Percentiles rank a stretch among this genome's conserved stretches.
Conservation (phyloP, 495 filamentous ascomycete species). For the Ramalina intermedia region DNA sequence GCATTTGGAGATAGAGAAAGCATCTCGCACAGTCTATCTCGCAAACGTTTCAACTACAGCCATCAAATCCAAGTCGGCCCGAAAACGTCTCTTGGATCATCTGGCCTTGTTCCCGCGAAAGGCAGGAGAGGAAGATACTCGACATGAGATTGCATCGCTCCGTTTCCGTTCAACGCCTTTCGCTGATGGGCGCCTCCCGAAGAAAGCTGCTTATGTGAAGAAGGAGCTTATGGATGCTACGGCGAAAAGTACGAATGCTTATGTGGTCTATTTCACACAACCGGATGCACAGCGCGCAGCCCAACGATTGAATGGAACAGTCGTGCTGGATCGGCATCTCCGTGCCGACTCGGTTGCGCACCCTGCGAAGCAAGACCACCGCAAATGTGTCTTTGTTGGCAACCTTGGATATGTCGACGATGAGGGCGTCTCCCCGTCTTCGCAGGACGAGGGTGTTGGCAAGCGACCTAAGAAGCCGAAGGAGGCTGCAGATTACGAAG, state of each 20-base stretch:
- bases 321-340: slow-evolving; percentile 77
- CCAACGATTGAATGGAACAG: slow-evolving; percentile 63
- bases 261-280: slow-evolving; percentile 67
- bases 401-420: slow-evolving; percentile 93
- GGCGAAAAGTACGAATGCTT: slow-evolving; percentile 87
- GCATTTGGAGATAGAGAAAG: slow-evolving; percentile 59
- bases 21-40: slow-evolving; percentile 80
- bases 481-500: slow-evolving; percentile 77
- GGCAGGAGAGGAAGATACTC: slow-evolving; percentile 27
- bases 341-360: slow-evolving; percentile 83
- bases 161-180: slow-evolving; percentile 90
- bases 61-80: slow-evolving; percentile 64
- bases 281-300: slow-evolving; percentile 63
- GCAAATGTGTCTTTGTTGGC: slow-evolving; percentile 89
- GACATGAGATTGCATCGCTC: slow-evolving; percentile 70
- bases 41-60: slow-evolving; percentile 76
- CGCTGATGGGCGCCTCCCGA: slow-evolving; percentile 55
- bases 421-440: slow-evolving; percentile 43
- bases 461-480: slow-evolving; percentile 51
- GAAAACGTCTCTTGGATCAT: slow-evolving; percentile 61
- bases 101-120: slow-evolving; percentile 38
- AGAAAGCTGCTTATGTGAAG: slow-evolving; percentile 75
- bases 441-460: slow-evolving; percentile 36
- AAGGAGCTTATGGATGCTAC: slow-evolving; percentile 74
- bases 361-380: slow-evolving; percentile 65